Conservation (phyloP, 179 eudicot species). For the Vitellaria paradoxa region DNA sequence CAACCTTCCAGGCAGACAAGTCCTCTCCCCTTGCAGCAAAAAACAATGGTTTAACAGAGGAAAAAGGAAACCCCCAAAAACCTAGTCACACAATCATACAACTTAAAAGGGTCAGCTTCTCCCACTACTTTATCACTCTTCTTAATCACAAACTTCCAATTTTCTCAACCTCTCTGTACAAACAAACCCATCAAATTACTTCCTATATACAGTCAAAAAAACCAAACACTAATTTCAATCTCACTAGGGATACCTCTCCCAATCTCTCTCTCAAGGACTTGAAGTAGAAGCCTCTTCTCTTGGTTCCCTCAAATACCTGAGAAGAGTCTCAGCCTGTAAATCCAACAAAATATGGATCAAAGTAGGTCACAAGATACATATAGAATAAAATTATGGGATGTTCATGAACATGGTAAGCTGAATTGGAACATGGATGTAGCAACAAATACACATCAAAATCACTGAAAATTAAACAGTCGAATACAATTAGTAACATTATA, state of each 20-base stretch:
- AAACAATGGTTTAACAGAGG: neutral
- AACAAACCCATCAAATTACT: conserved; percentile 3
- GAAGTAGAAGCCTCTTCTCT: conserved; percentile 69
- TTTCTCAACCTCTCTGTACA: conserved; percentile 12
- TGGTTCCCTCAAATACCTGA: conserved; percentile 70
- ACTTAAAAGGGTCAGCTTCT: conserved; percentile 21
- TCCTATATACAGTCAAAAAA: conserved; percentile 14
- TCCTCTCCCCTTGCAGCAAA: neutral
- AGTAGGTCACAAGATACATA: neutral
- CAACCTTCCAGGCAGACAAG: conserved; percentile 14
- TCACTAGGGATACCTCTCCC: conserved; percentile 2
- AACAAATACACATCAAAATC: too few relatives aligned
- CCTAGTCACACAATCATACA: conserved; percentile 14
- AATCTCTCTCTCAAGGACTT: conserved; percentile 30
- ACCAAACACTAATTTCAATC: neutral
- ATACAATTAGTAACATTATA: too few relatives aligned
- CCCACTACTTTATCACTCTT: neutral
- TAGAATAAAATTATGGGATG: neutral
- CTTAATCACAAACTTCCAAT: neutral
- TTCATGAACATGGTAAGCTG: too few relatives aligned
- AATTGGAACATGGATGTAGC: too few relatives aligned
- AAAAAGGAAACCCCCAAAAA: neutral
- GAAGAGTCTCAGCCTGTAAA: conserved; percentile 81
- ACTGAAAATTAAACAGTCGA: too few relatives aligned
- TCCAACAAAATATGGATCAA: conserved; percentile 18